These are phyloP conservation scores for Lactifluus echinatus DNA, from an alignment of 768 basidiomycete species.

Conservation along the genomic window DNA sequence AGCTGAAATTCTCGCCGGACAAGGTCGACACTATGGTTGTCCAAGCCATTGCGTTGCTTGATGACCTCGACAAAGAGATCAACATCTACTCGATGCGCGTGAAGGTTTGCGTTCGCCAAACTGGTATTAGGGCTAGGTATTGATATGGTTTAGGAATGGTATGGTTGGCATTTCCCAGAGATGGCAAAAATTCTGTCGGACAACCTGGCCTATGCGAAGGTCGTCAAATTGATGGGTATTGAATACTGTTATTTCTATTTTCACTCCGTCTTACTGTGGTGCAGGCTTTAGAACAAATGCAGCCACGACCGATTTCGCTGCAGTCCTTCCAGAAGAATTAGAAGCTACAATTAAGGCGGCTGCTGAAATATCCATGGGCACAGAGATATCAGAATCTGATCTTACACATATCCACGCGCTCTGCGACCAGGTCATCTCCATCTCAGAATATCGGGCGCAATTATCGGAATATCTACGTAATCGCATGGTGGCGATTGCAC, in stretches of 20 bases:
- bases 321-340: constrained; percentile 93
- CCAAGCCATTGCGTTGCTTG: constrained; percentile 94
- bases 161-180: constrained; percentile 99
- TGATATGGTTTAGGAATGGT: constrained; percentile 82
- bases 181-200: constrained; percentile 98
- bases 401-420: constrained; percentile 95
- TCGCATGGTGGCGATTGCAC: constrained; percentile 97
- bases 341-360: constrained; percentile 92
- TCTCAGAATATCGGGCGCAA: constrained; percentile 89
- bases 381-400: constrained; percentile 95
- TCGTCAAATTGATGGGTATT: constrained; percentile 83
- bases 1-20: constrained; percentile 98
- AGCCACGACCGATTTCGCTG: constrained; percentile 71
- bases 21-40: constrained; percentile 99
- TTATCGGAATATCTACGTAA: constrained; percentile 95
- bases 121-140: not conserved
- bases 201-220: constrained; percentile 95
- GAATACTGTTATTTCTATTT: not conserved
- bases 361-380: constrained; percentile 98
- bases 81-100: constrained; percentile 99
- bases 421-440: constrained; percentile 97
- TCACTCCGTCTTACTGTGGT: not conserved
- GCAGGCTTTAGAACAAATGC: constrained; percentile 94
- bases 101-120: constrained; percentile 47
- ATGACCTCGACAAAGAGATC: constrained; percentile 99